Evolutionary conservation across 352 stramenopile genomes (phyloP).

Genomic region (Aphanomyces invadans): DNA sequence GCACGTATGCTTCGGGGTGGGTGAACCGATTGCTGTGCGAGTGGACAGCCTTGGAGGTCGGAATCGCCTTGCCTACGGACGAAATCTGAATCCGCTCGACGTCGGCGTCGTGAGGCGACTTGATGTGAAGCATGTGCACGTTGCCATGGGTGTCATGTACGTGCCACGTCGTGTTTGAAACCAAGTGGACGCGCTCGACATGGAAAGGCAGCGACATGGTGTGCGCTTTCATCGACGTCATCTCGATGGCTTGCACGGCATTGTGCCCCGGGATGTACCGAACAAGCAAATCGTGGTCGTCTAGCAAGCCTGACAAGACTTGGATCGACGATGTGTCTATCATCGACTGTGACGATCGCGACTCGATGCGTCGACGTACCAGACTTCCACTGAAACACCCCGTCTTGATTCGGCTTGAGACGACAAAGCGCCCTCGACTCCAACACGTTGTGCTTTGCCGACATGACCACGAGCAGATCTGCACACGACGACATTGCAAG

Average conservation of each 20-base stretch:
- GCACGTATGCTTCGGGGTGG: not conserved
- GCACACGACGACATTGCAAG: too few species aligned
- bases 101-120: not conserved
- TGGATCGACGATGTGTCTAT: not conserved
- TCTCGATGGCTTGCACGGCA: not conserved
- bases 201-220: not conserved
- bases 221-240: not conserved
- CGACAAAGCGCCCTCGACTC: not conserved
- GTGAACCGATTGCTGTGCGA: not conserved
- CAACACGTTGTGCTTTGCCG: constrained; percentile 1
- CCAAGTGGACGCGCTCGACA: not conserved
- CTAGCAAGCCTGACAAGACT: not conserved
- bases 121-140: not conserved
- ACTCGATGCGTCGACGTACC: too few species aligned
- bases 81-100: too few species aligned
- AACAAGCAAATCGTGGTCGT: not conserved
- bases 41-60: too few species aligned
- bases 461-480: constrained; percentile 1
- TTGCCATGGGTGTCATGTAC: not conserved
- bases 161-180: not conserved
- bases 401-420: not conserved
- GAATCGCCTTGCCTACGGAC: too few species aligned
- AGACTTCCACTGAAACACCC: constrained; percentile 21
- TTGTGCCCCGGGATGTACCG: not conserved
- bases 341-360: too few species aligned